A percentile compares a stretch with the other conserved stretches of the same genome.
These are phyloP conservation scores for Serendipita sp. DNA, from an alignment of 768 basidiomycete species.

Conservation along the genomic window DNA sequence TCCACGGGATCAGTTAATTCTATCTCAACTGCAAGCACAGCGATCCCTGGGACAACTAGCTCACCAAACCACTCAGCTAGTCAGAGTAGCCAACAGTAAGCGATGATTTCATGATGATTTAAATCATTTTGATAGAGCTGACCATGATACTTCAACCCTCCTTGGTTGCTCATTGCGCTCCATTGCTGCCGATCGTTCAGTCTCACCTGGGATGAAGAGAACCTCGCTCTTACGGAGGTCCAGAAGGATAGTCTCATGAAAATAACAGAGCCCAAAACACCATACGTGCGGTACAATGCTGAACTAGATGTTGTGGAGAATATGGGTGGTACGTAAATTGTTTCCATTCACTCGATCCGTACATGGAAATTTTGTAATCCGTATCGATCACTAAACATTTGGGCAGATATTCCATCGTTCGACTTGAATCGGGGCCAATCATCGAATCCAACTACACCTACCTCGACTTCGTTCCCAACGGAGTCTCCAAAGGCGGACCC, in stretches of 20 bases:
- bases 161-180: not conserved
- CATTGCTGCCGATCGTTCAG: constrained; percentile 27
- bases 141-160: not conserved
- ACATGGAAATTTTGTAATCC: not conserved
- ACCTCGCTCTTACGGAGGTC: constrained; percentile 80
- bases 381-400: not conserved
- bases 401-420: constrained; percentile 67
- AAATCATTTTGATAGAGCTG: not conserved
- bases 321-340: constrained; percentile 35
- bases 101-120: not conserved
- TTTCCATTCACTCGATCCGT: not conserved
- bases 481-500: constrained; percentile 21
- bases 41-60: not conserved
- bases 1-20: constrained; percentile 22
- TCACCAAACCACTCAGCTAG: not conserved
- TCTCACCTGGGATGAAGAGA: constrained; percentile 91
- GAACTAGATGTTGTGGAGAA: constrained; percentile 74
- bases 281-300: constrained; percentile 82
- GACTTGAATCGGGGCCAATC: constrained; percentile 27
- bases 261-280: constrained; percentile 96
- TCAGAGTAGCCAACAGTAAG: not conserved
- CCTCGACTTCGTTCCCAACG: constrained; percentile 36
- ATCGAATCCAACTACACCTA: constrained; percentile 26
- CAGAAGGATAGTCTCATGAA: constrained; percentile 96
- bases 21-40: not conserved